phyloP scores from a whole-genome alignment of 2,329 filamentous ascomycete genomes.

The Aspergillus arachidicola region DNA sequence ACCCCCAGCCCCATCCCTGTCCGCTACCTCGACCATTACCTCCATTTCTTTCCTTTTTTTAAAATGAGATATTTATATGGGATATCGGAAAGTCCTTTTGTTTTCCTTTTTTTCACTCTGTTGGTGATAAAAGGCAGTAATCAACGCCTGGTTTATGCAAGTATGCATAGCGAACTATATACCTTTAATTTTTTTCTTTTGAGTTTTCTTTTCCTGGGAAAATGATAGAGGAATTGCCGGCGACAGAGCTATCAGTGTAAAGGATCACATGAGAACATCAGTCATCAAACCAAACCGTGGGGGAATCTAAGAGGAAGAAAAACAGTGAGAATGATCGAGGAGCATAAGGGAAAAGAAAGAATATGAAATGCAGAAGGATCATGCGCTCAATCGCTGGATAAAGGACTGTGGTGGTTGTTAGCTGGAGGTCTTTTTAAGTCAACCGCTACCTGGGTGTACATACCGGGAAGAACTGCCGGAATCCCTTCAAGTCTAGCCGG shows the following conservation, averaged over 20 bases:
- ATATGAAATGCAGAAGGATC: constrained; percentile 26
- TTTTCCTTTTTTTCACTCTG: constrained; percentile 3
- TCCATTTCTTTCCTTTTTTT: background rate
- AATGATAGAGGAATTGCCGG: constrained; percentile 9
- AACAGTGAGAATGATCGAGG: constrained; percentile 13
- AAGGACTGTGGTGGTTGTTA: constrained; percentile 35
- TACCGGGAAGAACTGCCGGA: constrained; percentile 53
- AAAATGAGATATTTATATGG: background rate
- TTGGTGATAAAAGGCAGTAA: constrained; percentile 3
- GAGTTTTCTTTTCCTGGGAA: background rate
- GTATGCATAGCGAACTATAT: constrained; percentile 26
- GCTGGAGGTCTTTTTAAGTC: constrained; percentile 2
- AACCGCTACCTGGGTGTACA: constrained; percentile 8
- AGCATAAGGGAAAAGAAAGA: constrained; percentile 14
- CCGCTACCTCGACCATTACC: constrained; percentile 4
- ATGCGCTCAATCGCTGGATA: constrained; percentile 50
- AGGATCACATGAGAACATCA: constrained; percentile 26
- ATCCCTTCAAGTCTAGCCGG: constrained; percentile 48
- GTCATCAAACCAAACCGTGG: constrained; percentile 31
- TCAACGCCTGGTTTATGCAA: constrained; percentile 24
- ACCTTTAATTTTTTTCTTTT: constrained; percentile 18
- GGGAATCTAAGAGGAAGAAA: constrained; percentile 28
- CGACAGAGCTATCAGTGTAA: constrained; percentile 16
- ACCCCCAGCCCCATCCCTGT: background rate
- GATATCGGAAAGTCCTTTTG: background rate